These are phyloP conservation scores for Chrysoporthe cubensis DNA, from an alignment of 2,329 filamentous ascomycete genomes.

Conservation along the genomic window DNA sequence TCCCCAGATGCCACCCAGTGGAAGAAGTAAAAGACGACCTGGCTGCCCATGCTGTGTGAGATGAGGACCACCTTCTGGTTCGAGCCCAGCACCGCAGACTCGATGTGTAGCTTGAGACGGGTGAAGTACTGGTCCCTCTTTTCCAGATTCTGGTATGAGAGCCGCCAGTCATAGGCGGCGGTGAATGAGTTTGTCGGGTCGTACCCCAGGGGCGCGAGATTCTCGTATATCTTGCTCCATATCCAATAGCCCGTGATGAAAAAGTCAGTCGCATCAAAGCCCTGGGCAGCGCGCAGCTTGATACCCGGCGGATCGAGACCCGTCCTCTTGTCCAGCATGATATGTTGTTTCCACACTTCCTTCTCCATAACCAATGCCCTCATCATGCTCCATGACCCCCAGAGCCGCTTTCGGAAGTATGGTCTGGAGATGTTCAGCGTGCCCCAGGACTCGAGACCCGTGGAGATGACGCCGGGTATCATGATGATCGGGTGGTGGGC, in stretches of 20 bases:
- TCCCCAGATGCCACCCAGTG: slow-evolving; percentile 78
- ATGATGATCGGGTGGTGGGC: slow-evolving; percentile 92
- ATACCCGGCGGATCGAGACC: slow-evolving; percentile 89
- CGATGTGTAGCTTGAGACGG: slow-evolving; percentile 85
- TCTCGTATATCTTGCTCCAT: slow-evolving; percentile 98
- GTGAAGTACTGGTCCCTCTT: slow-evolving; percentile 92
- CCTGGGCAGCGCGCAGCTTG: slow-evolving; percentile 90
- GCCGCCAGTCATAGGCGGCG: slow-evolving; percentile 84
- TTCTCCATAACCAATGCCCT: slow-evolving; percentile 90
- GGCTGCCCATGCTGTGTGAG: slow-evolving; percentile 97
- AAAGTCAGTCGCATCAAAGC: slow-evolving; percentile 97
- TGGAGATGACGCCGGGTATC: slow-evolving; percentile 97
- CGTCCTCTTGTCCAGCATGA: slow-evolving; percentile 93
- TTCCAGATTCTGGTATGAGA: slow-evolving; percentile 90
- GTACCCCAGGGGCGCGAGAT: slow-evolving; percentile 93
- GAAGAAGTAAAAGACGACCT: slow-evolving; percentile 83
- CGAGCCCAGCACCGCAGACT: slow-evolving; percentile 74
- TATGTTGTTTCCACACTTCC: slow-evolving; percentile 90
- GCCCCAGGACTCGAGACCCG: slow-evolving; percentile 94
- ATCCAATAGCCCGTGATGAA: slow-evolving; percentile 95
- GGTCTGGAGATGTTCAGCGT: slow-evolving; percentile 81
- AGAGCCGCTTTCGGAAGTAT: slow-evolving; percentile 92
- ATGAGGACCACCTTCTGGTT: slow-evolving; percentile 82
- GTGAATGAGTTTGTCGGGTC: slow-evolving; percentile 79
- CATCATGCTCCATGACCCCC: slow-evolving; percentile 99